Evolutionary conservation across 768 basidiomycete genomes (phyloP), one percentile per base, ranked within the genome.

Genomic region (Xerocomellus intermedius): DNA sequence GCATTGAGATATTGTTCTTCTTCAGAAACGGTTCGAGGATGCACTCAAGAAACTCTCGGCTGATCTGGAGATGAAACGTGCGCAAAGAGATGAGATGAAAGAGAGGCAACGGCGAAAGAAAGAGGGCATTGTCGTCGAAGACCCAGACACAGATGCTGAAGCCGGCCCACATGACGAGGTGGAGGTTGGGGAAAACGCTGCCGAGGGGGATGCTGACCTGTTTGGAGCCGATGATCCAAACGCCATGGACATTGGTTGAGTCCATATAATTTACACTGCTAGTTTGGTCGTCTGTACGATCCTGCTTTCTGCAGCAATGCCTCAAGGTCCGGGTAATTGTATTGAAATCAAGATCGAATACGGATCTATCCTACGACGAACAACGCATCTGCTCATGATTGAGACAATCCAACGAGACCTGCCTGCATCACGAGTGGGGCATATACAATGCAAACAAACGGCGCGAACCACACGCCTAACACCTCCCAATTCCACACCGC

Each of bases 21-120:
- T 17, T 26, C 48, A 94, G 88, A 89, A 88, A 82, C 94, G 94
- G 35, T 95, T 96, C 72, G 92, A 95, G 69, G 94, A 96, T 67
- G 88, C 90, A 17, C 72, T 95, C 64, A 91, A 86, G 77, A 97
- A 96, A 72, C 78, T 97, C 45, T 82, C 85, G 12, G 82, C 84
- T 35, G 94, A 97, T 67, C 75, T 95, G 30, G 94, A 95, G 60
- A 85, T 86, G 81, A 95, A 94, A 68, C 74, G 80, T 10, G 80
- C 80, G 1, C 91, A 93, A 66, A 79, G 87, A 52, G 91, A 93
- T 60, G 89, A 88, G 62, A 73, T 93, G 68, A 85, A 83, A 63
- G 90, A 92, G 72, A 79, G 84, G 64, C 85, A 85, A 62, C 79
- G 87, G 42, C 70, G 85, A 66, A 79, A 79, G 69, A 88, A 88